These are phyloP conservation scores for Talaromyces rugulosus DNA, from an alignment of 2,329 filamentous ascomycete species.

Conservation along the genomic window DNA sequence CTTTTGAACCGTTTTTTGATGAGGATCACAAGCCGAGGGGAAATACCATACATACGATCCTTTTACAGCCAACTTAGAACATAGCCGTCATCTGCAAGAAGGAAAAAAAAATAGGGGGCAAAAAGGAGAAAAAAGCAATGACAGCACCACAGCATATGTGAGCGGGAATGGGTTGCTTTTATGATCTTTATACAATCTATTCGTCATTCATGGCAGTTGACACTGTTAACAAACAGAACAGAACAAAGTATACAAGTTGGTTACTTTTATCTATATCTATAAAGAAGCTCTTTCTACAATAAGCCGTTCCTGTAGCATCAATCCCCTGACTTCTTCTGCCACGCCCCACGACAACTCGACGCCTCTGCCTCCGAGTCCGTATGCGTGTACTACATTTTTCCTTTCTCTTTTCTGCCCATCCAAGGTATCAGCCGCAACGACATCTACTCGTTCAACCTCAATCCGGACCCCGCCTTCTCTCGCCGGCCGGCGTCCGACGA, in stretches of 20 bases:
- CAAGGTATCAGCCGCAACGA: slow-evolving; percentile 8
- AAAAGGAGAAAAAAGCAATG: not conserved
- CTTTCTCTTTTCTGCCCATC: slow-evolving; percentile 16
- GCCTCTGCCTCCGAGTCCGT: slow-evolving; percentile 57
- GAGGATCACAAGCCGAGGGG: not conserved
- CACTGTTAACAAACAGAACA: not conserved
- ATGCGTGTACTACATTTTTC: slow-evolving; percentile 48
- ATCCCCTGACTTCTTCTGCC: slow-evolving; percentile 43
- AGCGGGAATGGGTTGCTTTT: not conserved
- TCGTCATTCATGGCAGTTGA: not conserved
- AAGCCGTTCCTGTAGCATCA: not conserved
- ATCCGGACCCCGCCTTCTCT: slow-evolving; percentile 48
- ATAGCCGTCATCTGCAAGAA: not conserved
- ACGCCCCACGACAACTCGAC: slow-evolving; percentile 60
- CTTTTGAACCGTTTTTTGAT: slow-evolving; percentile 2
- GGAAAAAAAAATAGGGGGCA: not conserved
- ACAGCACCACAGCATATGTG: not conserved
- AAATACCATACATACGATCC: not conserved
- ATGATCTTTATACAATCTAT: not conserved
- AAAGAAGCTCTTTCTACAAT: not conserved
- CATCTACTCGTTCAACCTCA: slow-evolving; percentile 44
- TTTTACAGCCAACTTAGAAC: not conserved
- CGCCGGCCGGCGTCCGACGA: slow-evolving; percentile 43
- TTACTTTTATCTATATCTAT: not conserved
- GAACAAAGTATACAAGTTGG: not conserved